phyloP scores from a whole-genome alignment of 768 basidiomycete species.

The Lepiota brunneoincarnata region DNA sequence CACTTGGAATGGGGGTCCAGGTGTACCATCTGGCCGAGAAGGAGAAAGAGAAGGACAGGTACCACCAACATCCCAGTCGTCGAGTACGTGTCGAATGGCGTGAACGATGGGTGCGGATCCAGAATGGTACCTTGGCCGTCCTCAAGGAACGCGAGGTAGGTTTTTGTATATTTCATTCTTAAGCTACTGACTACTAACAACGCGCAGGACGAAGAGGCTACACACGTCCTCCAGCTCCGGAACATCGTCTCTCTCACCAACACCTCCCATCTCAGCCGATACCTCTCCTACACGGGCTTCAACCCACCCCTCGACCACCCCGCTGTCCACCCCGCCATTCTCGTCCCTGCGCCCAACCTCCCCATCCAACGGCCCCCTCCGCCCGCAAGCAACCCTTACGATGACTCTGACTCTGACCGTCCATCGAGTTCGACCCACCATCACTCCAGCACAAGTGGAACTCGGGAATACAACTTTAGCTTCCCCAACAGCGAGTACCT shows the following conservation, averaged over 20 bases:
- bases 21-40: not conserved
- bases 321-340: not conserved
- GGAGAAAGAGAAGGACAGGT: not conserved
- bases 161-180: conserved; percentile 11
- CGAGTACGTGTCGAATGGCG: conserved; percentile 55
- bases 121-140: conserved; percentile 51
- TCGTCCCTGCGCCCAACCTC: not conserved
- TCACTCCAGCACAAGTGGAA: not conserved
- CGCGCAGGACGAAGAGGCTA: conserved; percentile 11
- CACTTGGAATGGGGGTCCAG: not conserved
- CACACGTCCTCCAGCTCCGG: conserved; percentile 12
- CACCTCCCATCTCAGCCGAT: conserved; percentile 13
- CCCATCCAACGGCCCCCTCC: conserved; percentile 3
- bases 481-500: not conserved
- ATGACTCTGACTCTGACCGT: not conserved
- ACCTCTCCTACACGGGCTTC: conserved; percentile 9
- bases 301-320: conserved; percentile 5
- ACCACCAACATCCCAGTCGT: conserved; percentile 2
- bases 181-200: not conserved
- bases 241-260: conserved; percentile 11
- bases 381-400: not conserved
- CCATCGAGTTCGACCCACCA: not conserved
- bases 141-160: conserved; percentile 53
- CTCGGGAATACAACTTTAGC: conserved; percentile 2
- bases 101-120: conserved; percentile 59